A percentile compares a stretch with the other conserved stretches of the same genome.
phyloP scores from a whole-genome alignment of 257 asterid genomes.

The Galeopsis tetrahit region DNA sequence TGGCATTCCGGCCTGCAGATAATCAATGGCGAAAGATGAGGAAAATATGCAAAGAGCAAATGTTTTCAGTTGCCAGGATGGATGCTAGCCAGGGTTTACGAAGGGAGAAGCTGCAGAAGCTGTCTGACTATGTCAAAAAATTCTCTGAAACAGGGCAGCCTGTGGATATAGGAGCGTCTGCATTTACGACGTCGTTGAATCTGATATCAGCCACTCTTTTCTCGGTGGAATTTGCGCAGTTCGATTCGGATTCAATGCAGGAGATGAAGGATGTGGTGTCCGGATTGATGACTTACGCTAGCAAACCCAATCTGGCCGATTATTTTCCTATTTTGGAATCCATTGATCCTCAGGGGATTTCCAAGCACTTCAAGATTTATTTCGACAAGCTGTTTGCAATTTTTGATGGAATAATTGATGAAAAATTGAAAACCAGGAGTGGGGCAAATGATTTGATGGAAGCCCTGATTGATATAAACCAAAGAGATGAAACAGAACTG shows the following conservation, averaged over 20 bases:
- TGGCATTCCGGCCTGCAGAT: conserved; percentile 39
- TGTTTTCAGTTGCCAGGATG: conserved; percentile 44
- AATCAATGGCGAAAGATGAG: conserved; percentile 47
- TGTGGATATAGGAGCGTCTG: conserved; percentile 46
- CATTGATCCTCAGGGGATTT: conserved; percentile 56
- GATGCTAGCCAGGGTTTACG: conserved; percentile 43
- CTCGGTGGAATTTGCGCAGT: conserved; percentile 53
- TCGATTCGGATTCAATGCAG: conserved; percentile 48
- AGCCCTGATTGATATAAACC: conserved; percentile 37
- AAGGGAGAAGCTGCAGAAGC: conserved; percentile 40
- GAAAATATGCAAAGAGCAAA: conserved; percentile 43
- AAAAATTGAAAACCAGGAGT: conserved; percentile 38
- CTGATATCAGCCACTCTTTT: conserved; percentile 55
- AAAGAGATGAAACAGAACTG: conserved; percentile 33
- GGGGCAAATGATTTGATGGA: conserved; percentile 43
- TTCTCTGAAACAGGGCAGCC: conserved; percentile 44
- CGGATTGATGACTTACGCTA: conserved; percentile 43
- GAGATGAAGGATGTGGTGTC: conserved; percentile 57
- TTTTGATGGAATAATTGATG: conserved; percentile 39
- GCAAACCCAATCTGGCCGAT: conserved; percentile 51
- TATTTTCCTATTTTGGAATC: conserved; percentile 49
- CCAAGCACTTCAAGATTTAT: conserved; percentile 30
- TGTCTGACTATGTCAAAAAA: conserved; percentile 39
- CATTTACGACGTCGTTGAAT: conserved; percentile 53
- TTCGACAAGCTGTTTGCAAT: conserved; percentile 32